Conservation (phyloP, 1,284 basidiomycete genomes). For the Puccinia polysora region DNA sequence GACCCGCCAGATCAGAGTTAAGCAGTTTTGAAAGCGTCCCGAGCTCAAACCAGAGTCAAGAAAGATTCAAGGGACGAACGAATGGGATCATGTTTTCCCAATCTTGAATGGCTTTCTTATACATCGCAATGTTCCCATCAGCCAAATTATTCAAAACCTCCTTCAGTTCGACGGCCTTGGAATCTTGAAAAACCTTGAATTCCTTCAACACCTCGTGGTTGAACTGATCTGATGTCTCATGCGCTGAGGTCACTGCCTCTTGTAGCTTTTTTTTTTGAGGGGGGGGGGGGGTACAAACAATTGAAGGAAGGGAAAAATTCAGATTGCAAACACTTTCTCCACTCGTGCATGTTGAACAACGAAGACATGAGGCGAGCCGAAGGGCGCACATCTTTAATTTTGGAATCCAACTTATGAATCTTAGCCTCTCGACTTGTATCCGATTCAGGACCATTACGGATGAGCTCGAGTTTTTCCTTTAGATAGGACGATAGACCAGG, state of each 20-base stretch:
- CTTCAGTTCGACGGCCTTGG: slow-evolving; percentile 92
- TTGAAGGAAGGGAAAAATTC: neutral
- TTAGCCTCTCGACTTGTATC: slow-evolving; percentile 85
- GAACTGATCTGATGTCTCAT: slow-evolving; percentile 92
- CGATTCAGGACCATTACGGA: slow-evolving; percentile 79
- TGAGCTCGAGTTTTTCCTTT: slow-evolving; percentile 84
- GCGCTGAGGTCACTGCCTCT: slow-evolving; percentile 89
- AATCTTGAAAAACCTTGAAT: slow-evolving; percentile 78
- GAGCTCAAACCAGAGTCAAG: neutral
- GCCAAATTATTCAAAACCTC: slow-evolving; percentile 81
- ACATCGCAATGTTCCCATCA: slow-evolving; percentile 90
- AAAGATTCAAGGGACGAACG: neutral
- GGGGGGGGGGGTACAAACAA: slow-evolving; percentile 5
- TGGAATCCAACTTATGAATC: slow-evolving; percentile 83
- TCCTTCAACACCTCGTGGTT: slow-evolving; percentile 88
- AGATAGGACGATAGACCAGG: slow-evolving; percentile 80
- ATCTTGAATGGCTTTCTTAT: slow-evolving; percentile 59
- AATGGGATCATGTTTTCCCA: slow-evolving; percentile 43
- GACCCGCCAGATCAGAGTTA: too few species aligned
- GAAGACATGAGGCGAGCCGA: neutral
- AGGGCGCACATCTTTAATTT: slow-evolving; percentile 80
- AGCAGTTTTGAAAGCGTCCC: neutral
- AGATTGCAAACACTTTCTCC: slow-evolving; percentile 4
- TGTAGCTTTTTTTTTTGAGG: slow-evolving; percentile 69
- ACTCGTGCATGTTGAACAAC: slow-evolving; percentile 12